A percentile compares a stretch with the other conserved stretches of the same genome.
Evolutionary conservation across 106 monocot species (phyloP).

Genomic region (Platanthera zijinensis): DNA sequence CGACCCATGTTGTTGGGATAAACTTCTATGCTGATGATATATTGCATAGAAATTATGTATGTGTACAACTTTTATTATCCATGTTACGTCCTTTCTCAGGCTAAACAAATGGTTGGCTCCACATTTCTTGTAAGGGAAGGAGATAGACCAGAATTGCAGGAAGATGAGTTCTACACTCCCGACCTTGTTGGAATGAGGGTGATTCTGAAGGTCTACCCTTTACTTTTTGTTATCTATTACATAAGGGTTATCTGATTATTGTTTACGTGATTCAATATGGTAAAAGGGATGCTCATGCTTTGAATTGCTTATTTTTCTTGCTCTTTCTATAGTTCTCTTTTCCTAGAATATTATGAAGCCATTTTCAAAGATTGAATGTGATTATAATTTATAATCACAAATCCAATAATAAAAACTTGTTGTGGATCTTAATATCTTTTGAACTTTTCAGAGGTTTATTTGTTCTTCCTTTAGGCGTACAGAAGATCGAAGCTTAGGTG

Average conservation of each 20-base stretch:
- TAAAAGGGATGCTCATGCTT: not conserved
- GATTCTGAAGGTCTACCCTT: conserved; percentile 60
- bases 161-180: conserved; percentile 75
- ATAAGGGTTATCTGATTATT: conserved; percentile 2
- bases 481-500: not conserved
- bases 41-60: not conserved
- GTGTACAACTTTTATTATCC: not conserved
- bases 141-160: conserved; percentile 77
- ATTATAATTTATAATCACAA: not conserved
- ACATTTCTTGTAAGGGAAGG: conserved; percentile 54
- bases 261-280: not conserved
- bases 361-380: not conserved
- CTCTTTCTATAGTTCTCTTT: not conserved
- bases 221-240: not conserved
- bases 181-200: conserved; percentile 93
- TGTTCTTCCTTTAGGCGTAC: not conserved
- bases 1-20: not conserved
- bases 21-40: not conserved
- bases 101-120: conserved; percentile 81
- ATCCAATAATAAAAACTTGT: not conserved
- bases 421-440: not conserved
- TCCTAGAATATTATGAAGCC: not conserved
- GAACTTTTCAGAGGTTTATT: not conserved
- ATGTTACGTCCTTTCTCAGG: conserved; percentile 32
- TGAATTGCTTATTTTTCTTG: not conserved